Percentiles rank a stretch among this genome's conserved stretches.
Conservation (phyloP, 495 filamentous ascomycete species). For the Astrocystis sublimbata region DNA sequence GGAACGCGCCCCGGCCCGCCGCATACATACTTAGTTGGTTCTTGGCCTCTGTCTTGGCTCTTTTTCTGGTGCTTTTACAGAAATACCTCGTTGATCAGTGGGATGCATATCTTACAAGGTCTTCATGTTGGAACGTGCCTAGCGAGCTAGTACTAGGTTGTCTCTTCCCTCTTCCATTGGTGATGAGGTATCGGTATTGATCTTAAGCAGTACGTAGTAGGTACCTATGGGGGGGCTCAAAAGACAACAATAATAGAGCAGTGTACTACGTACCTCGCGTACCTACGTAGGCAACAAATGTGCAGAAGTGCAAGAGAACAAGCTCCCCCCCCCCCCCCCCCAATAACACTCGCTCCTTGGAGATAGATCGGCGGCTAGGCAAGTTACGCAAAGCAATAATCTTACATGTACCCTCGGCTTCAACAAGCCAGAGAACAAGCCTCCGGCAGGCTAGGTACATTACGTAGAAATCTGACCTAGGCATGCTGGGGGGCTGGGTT, state of each 20-base stretch:
- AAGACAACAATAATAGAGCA: neutral
- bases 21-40: constrained; percentile 15
- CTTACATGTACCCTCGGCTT: neutral
- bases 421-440: neutral
- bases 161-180: no score
- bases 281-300: neutral
- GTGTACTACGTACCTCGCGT: neutral
- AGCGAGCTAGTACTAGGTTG: no score
- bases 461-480: neutral
- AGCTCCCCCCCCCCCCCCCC: constrained; percentile 1
- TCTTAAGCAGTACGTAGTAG: no score
- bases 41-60: constrained; percentile 13
- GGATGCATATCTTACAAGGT: no score
- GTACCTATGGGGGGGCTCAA: neutral
- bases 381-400: constrained; percentile 2
- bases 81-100: no score
- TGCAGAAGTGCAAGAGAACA: no score
- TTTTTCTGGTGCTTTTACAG: no score
- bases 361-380: constrained; percentile 11
- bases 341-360: no score
- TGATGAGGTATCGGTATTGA: no score
- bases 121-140: no score
- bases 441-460: neutral
- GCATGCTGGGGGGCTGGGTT: no score
- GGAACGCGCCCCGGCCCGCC: constrained; percentile 7